Evolutionary conservation across 345 rosid species (phyloP), one percentile per base, ranked within the genome.

Genomic region (Carallia brachiata): DNA sequence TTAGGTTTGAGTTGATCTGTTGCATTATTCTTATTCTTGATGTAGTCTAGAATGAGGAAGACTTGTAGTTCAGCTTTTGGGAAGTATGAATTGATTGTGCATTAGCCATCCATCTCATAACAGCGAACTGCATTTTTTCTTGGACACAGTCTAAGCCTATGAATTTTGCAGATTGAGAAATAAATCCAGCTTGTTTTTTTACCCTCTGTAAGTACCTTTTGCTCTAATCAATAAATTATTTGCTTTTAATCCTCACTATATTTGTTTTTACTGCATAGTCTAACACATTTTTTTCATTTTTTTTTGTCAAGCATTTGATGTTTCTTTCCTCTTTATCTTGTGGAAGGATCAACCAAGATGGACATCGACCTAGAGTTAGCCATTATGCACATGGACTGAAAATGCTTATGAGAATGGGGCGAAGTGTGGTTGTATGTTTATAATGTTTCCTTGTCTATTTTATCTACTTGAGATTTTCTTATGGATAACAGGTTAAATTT

Each of bases 321-420:
- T 62, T n/a, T 64, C 50, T 60, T 66, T 64, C 23, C 52, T 47
- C 73, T 37, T 76, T 70, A 57, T 73, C 50, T 36, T 31, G 50
- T 75, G 53, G 73, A 79, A 87, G 98, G 83, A 87, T 91, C 66
- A 78, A 90, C 84, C 77, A 91, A 56, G 97, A 87, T 66, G 95
- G 93, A 62, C 97, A 83, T 86, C 89, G 92, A 67, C 95, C 84
- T 58, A 84, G 93, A 84, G 90, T 91, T 53, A 83, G 96, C 86
- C 88, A 85, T 17, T 90, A 88, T 82, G 98, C 98, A 7, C 73
- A 65, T 69, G 98, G 91, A 62, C 77, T 93, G 36, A 89, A 79
- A 82, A 91, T 75, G 79, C 88, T 94, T 9, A 87, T 91, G 74
- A 89, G 77, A 74, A 94, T 90, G 68, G 96, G 98, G 32, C 96